A percentile compares a stretch with the other conserved stretches of the same genome.
phyloP scores from a whole-genome alignment of 768 basidiomycete species.

The Galerina sulciceps region DNA sequence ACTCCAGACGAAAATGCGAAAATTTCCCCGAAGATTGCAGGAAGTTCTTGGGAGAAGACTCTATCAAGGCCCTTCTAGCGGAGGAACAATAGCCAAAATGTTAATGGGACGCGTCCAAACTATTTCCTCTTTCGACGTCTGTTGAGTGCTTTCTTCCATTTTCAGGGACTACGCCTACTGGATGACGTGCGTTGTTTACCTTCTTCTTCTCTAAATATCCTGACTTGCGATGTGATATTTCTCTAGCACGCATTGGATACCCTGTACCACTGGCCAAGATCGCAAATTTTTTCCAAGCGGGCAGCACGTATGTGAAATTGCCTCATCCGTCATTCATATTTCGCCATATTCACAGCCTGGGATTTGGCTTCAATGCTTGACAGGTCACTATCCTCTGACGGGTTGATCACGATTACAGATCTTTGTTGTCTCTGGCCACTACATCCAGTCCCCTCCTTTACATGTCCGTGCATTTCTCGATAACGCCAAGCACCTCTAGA shows the following conservation, averaged over 20 bases:
- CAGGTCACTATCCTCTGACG: conserved; percentile 83
- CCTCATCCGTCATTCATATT: conserved; percentile 10
- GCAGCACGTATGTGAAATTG: conserved; percentile 60
- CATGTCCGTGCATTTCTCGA: conserved; percentile 98
- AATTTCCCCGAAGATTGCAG: conserved; percentile 82
- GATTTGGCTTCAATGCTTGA: neutral
- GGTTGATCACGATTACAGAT: conserved; percentile 43
- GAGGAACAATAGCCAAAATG: conserved; percentile 80
- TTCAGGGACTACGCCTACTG: conserved; percentile 90
- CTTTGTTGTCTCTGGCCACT: neutral
- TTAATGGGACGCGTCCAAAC: conserved; percentile 82
- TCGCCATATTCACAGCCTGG: conserved; percentile 5
- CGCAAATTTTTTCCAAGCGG: conserved; percentile 92
- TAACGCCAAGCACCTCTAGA: conserved; percentile 93
- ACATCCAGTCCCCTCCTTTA: conserved; percentile 28
- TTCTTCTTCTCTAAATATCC: neutral
- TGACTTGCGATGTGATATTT: conserved; percentile 1
- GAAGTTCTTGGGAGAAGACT: conserved; percentile 89
- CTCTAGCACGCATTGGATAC: conserved; percentile 92
- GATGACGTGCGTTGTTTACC: conserved; percentile 72
- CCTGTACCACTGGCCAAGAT: conserved; percentile 95
- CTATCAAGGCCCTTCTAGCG: conserved; percentile 77
- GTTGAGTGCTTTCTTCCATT: conserved; percentile 10
- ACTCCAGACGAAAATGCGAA: conserved; percentile 60
- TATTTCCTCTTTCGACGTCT: conserved; percentile 9